Evolutionary conservation across 2,329 filamentous ascomycete genomes (phyloP), one percentile per base, ranked within the genome.

Genomic region (Trichophyton rubrum): DNA sequence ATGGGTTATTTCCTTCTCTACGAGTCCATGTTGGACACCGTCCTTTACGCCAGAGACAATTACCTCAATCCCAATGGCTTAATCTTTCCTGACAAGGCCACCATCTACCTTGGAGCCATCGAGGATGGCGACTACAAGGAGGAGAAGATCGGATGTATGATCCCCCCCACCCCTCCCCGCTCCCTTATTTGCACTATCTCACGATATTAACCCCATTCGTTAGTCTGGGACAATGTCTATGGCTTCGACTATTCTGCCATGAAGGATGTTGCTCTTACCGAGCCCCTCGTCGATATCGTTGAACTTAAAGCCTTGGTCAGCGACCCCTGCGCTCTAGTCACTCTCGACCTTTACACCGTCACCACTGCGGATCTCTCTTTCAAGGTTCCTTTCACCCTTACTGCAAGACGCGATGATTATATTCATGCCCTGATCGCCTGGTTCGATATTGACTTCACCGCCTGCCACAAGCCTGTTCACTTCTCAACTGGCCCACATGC

Each of bases 51-150:
- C 27, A 86, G 93, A 68, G 93, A 99, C 81, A 87, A 82, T 74
- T 99, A 96, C 76, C 85, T 99, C 63, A 80, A 79, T 65, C 86
- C 88, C 73, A 88, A 88, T 67, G 92, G 92, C 65, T 80, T 96
- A 69, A 97, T 99, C 77, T 97, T 97, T 83, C 93, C 93, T 20
- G 93, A 99, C 79, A 97, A 96, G 83, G 93, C 93, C 59, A 96
- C 90, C 69, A 96, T 99, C 74, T 96, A 90, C 77, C 85, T 95
- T 74, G 93, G 90, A 62, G 93, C 88, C 71, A 99, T 99, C 64
- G 93, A 99, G 79, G 93, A 99, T 71, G 93, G 93, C 66, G 93
- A 99, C 64, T 99, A 99, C 84, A 97, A 97, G 82, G 92, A 97
- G 65, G 93, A 99, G 80, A 99, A 99, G 83, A 99, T 99, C 71